These are phyloP conservation scores for Limonomyces culmigenus DNA, from an alignment of 1,284 basidiomycete species.

Conservation along the genomic window DNA sequence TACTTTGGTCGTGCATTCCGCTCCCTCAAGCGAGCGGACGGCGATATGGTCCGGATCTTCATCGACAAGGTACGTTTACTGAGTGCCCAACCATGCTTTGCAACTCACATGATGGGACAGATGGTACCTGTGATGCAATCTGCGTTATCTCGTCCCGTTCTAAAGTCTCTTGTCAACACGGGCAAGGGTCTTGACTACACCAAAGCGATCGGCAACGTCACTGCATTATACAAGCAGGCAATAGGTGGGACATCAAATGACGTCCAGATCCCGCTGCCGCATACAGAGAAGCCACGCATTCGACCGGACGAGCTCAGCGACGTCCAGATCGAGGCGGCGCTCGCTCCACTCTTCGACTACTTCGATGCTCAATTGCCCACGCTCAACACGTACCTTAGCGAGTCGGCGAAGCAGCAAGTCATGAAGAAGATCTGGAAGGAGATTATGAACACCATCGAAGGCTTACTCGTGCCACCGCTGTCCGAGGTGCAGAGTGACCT, in stretches of 20 bases:
- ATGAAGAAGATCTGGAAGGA: conserved; percentile 97
- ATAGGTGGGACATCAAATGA: conserved; percentile 48
- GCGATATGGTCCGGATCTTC: conserved; percentile 92
- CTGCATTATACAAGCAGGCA: conserved; percentile 65
- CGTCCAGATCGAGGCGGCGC: conserved; percentile 88
- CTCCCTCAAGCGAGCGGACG: conserved; percentile 85
- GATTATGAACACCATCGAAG: conserved; percentile 77
- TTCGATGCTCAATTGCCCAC: conserved; percentile 90
- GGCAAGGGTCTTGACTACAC: conserved; percentile 65
- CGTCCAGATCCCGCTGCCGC: conserved; percentile 63
- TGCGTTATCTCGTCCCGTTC: conserved; percentile 63
- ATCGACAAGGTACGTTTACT: conserved; percentile 85
- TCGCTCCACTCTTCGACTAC: conserved; percentile 88
- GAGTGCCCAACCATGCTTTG: too few relatives aligned
- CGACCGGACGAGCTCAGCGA: conserved; percentile 71
- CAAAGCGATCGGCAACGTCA: conserved; percentile 65
- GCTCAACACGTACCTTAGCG: conserved; percentile 76
- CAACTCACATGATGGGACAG: too few relatives aligned
- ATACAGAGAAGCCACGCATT: conserved; percentile 49
- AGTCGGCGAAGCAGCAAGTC: conserved; percentile 81
- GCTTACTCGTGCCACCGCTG: conserved; percentile 81
- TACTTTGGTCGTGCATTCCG: conserved; percentile 95
- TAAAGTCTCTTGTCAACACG: conserved; percentile 63
- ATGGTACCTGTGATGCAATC: conserved; percentile 92
- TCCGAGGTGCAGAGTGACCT: conserved; percentile 82